Conservation (phyloP, 352 stramenopile species). For the Globisporangium paroecandrum region DNA sequence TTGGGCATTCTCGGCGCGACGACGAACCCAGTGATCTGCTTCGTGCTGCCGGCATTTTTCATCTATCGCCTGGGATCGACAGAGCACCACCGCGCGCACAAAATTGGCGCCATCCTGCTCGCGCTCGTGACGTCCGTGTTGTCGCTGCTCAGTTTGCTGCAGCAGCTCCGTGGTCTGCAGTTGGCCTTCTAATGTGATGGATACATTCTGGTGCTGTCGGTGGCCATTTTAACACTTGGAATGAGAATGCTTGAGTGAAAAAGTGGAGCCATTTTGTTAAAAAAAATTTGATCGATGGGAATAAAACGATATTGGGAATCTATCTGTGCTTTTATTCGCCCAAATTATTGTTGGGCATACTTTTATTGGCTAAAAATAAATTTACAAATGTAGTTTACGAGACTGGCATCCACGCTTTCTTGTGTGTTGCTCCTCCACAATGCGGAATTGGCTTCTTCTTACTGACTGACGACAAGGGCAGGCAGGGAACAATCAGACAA, state of each 20-base stretch:
- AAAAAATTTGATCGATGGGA: too few relatives aligned
- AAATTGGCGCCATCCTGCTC: conserved; percentile 41
- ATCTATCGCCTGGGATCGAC: conserved; percentile 46
- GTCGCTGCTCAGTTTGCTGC: conserved; percentile 56
- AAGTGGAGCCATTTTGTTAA: background rate
- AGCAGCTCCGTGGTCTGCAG: conserved; percentile 28
- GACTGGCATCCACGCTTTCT: background rate
- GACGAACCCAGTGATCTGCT: conserved; percentile 87
- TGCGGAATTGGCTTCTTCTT: background rate
- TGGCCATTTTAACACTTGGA: background rate
- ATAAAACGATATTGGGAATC: background rate
- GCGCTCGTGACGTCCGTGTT: conserved; percentile 42
- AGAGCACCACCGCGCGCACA: conserved; percentile 33
- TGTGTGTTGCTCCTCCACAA: background rate
- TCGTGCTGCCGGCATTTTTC: conserved; percentile 83
- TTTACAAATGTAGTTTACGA: background rate
- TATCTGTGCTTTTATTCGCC: background rate
- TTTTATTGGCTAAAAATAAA: background rate
- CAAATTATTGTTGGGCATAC: background rate
- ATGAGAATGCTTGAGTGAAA: background rate
- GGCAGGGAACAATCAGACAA: background rate
- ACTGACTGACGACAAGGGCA: background rate
- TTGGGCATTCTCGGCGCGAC: conserved; percentile 80
- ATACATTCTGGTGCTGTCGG: background rate
- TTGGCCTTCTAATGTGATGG: background rate